Evolutionary conservation across 768 basidiomycete species (phyloP).

Genomic region (Mycena metata): DNA sequence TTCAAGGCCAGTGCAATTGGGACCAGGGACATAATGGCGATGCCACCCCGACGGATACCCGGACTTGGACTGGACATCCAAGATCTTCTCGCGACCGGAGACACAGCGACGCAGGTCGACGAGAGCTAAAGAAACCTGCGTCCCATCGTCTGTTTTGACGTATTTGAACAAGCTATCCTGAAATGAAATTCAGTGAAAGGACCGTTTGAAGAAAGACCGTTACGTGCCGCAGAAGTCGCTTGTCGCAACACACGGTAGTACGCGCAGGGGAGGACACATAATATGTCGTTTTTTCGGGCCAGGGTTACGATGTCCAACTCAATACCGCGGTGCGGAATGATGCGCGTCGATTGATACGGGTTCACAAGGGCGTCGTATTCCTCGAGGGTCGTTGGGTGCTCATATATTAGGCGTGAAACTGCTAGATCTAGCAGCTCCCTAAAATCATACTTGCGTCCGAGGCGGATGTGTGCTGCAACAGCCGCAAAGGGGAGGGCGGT

Average conservation of each 20-base stretch:
- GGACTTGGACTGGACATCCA: neutral
- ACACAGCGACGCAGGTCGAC: conserved; percentile 11
- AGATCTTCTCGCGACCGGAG: neutral
- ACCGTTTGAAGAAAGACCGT: neutral
- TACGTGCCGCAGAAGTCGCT: no score
- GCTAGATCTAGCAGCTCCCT: neutral
- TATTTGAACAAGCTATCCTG: neutral
- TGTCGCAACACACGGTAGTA: neutral
- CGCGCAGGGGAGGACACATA: neutral
- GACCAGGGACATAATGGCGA: neutral
- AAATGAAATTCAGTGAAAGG: neutral
- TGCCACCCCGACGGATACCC: conserved; percentile 9
- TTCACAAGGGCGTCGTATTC: neutral
- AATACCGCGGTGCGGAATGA: neutral
- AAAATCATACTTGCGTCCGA: conserved; percentile 1
- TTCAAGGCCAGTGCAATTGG: no score
- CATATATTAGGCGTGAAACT: neutral
- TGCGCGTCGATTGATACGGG: neutral
- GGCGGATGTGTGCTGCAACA: neutral
- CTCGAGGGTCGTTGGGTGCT: neutral
- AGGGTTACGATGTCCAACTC: neutral
- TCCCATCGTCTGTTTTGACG: neutral
- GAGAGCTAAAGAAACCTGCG: neutral
- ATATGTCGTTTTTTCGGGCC: conserved; percentile 4
- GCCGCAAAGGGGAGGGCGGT: neutral